Evolutionary conservation across 345 rosid species (phyloP).

Genomic region (Populus tremula): DNA sequence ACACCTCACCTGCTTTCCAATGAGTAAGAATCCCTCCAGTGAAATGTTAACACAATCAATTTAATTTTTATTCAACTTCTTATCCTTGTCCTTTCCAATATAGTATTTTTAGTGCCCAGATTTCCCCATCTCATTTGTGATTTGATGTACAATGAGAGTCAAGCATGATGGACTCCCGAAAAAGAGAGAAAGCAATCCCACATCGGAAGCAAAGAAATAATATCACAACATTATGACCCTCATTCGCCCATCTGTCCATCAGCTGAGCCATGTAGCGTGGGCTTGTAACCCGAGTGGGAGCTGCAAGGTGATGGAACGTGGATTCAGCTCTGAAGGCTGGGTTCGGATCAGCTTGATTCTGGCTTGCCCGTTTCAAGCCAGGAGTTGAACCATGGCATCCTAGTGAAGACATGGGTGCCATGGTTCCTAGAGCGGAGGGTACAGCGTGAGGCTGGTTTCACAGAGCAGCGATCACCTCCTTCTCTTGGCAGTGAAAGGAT

Average conservation of each 20-base stretch:
- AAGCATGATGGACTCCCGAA: no score
- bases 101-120: no score
- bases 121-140: no score
- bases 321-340: fast-evolving
- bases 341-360: fast-evolving
- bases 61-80: no score
- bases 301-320: background rate
- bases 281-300: slow-evolving; percentile 35
- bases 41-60: no score
- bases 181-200: background rate
- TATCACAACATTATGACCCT: fast-evolving
- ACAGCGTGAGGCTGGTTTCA: slow-evolving; percentile 45
- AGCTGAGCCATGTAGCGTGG: slow-evolving; percentile 12
- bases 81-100: no score
- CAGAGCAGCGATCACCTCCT: slow-evolving; percentile 27
- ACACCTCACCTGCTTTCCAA: no score
- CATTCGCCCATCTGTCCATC: fast-evolving
- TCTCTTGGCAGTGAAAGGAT: slow-evolving; percentile 32
- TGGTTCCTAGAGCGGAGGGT: slow-evolving; percentile 27
- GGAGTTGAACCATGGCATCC: slow-evolving; percentile 6
- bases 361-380: slow-evolving; percentile 34
- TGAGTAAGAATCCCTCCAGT: no score
- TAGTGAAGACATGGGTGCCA: background rate
- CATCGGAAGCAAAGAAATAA: background rate
- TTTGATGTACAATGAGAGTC: no score